phyloP scores from a whole-genome alignment of 148 eudicot genomes.

The Chenopodium berlandieri region DNA sequence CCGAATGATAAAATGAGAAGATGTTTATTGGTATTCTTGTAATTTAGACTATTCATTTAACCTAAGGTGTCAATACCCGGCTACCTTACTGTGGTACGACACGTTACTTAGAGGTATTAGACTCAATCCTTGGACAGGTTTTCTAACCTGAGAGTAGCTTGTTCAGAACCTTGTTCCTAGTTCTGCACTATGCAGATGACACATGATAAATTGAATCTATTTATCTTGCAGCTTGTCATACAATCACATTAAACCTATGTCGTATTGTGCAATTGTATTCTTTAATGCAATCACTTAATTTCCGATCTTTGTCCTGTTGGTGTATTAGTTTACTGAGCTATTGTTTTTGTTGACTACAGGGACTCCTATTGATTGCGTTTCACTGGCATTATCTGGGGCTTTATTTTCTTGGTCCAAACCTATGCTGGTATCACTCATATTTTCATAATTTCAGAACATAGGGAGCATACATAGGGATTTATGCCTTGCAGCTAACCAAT shows the following conservation, averaged over 20 bases:
- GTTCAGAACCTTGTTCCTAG: background rate
- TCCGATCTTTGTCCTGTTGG: background rate
- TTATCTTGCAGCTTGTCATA: background rate
- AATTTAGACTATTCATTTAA: background rate
- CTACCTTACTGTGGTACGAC: background rate
- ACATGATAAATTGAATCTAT: background rate
- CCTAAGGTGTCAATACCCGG: background rate
- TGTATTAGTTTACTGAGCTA: constrained; percentile 6
- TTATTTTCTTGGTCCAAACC: constrained; percentile 96
- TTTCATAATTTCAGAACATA: background rate
- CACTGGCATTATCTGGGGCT: constrained; percentile 86
- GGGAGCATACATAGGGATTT: no score
- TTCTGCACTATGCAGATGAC: background rate
- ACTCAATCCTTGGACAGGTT: background rate
- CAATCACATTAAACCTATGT: background rate
- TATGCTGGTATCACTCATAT: constrained; percentile 55
- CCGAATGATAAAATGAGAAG: no score
- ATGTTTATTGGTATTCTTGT: background rate
- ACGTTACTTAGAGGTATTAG: no score
- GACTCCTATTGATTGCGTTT: constrained; percentile 91
- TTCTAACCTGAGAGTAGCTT: background rate
- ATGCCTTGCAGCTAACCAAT: no score
- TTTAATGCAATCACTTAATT: background rate
- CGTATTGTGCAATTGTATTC: background rate
- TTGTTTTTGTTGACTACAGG: constrained; percentile 44